Evolutionary conservation across 2,329 filamentous ascomycete genomes (phyloP).

Genomic region (Paracamarosporium sp.): DNA sequence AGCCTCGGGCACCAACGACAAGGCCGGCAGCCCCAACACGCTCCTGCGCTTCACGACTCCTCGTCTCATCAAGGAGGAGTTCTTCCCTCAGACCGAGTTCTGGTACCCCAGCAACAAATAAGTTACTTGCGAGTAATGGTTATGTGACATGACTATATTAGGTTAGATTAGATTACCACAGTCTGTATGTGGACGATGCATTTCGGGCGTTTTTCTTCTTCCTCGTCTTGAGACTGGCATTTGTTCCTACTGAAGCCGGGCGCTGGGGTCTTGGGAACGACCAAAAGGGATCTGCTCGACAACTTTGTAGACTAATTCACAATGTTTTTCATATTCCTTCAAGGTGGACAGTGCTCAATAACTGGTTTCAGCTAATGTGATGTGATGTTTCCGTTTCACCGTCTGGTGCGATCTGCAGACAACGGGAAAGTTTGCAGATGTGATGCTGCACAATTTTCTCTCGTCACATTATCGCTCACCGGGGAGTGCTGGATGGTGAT

Average conservation of each 20-base stretch:
- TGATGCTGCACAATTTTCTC: too few species aligned
- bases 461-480: not conserved
- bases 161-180: not conserved
- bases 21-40: constrained; percentile 59
- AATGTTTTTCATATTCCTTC: too few species aligned
- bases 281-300: not conserved
- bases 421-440: too few species aligned
- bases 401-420: too few species aligned
- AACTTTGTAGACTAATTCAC: not conserved
- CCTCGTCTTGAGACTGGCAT: not conserved
- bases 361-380: too few species aligned
- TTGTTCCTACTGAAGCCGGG: not conserved
- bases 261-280: not conserved
- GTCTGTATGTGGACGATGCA: not conserved
- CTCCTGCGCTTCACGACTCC: constrained; percentile 61
- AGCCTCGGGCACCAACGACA: constrained; percentile 62
- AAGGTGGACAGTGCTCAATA: too few species aligned
- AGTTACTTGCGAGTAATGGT: not conserved
- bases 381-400: too few species aligned
- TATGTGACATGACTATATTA: not conserved
- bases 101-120: constrained; percentile 58
- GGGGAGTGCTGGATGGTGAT: not conserved
- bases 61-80: constrained; percentile 62
- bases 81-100: constrained; percentile 54
- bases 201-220: not conserved